Evolutionary conservation across 2,329 filamentous ascomycete species (phyloP), one percentile per base, ranked within the genome.

Genomic region (Pseudofabraea citricarpa): DNA sequence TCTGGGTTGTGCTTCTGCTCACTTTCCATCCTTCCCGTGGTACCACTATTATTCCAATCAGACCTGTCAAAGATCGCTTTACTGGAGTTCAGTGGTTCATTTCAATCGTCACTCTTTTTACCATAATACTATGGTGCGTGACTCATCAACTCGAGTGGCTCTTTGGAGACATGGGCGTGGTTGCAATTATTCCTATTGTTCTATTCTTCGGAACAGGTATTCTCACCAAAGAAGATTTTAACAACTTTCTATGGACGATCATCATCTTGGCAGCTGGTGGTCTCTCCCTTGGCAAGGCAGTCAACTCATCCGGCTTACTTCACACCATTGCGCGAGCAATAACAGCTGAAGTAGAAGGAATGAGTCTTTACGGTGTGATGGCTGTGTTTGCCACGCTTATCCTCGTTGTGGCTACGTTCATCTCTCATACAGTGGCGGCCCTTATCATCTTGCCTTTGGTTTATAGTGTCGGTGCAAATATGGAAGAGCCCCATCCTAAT

Each of bases 231-330:
- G 93, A 97, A 67, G 93, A 98, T 68, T 98, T 98, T 64, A 98
- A 98, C 73, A 98, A 98, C 66, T 98, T 98, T 66, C 85, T 96
- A 29, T 98, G 93, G 93, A 98, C 94, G 16, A 98, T 98, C 66
- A 96, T 98, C 66, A 97, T 98, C 58, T 83, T 98, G 16, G 93
- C 93, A 0, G 91, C 93, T 0, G 93, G 93, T 36, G 93, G 93
- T 6, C 71, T 98, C 24, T 90, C 90, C 1, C 80, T 98, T 0
- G 93, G 93, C 44, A 96, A 95, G 64, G 87, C 91, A 0, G 93
- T 98, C 46, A 91, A 90, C 51, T 93, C 88, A 0, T 97, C 91
- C 0, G 93, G 93, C 2, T 74, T 98, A 9, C 73, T 98, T 23
- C 87, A 95, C 62, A 94, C 90, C 0, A 85, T 98, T 39, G 93